Evolutionary conservation across 306 rosid species (phyloP).

Genomic region (Morella rubra): DNA sequence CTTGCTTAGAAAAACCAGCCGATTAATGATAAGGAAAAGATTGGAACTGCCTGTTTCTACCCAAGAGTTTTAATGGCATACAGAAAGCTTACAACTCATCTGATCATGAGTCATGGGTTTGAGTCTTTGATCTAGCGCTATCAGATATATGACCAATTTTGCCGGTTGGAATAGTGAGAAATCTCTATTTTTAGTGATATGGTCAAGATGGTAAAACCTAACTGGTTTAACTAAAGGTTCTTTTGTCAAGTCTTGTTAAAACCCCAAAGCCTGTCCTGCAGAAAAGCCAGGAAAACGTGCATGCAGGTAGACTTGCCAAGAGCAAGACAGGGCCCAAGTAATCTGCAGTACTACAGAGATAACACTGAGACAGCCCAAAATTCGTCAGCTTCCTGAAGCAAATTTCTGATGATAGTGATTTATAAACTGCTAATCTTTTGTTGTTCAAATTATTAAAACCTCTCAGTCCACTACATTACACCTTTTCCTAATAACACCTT

Average conservation of each 20-base stretch:
- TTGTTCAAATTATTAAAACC: neutral
- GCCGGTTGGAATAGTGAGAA: neutral
- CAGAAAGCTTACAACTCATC: neutral
- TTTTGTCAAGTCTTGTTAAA: neutral
- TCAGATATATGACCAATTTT: no score
- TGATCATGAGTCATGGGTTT: neutral
- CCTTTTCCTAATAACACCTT: conserved; percentile 28
- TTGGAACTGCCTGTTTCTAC: neutral
- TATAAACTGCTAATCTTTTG: neutral
- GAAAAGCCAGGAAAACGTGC: neutral
- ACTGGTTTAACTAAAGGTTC: neutral
- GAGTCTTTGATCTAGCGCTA: neutral
- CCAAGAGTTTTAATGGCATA: neutral
- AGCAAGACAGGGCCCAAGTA: neutral
- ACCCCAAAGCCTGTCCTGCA: neutral
- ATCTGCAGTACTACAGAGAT: neutral
- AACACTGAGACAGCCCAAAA: neutral
- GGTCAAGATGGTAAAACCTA: neutral
- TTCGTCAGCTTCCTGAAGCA: neutral
- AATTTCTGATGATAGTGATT: neutral
- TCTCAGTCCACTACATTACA: conserved; percentile 22
- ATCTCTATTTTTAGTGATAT: neutral
- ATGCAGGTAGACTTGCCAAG: neutral
- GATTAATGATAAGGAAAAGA: neutral
- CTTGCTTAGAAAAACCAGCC: neutral